Base-by-base conservation (phyloP, 2,329 filamentous ascomycete genomes). In the Reticulascus tulasneorum region DNA sequence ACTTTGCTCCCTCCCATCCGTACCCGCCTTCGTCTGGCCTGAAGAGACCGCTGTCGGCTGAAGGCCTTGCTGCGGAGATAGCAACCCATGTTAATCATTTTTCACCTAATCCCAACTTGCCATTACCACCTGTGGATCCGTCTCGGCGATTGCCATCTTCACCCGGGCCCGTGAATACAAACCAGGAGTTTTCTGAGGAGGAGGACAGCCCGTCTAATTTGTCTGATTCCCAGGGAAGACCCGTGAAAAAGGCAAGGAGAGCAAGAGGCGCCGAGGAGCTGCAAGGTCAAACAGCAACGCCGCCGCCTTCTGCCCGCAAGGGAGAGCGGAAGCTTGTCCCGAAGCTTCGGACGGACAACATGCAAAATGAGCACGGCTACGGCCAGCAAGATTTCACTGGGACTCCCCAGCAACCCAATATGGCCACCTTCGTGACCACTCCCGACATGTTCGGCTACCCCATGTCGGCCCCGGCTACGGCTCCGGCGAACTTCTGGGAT, bases 61-160 rank as follows among this genome's bases (percentile, higher is more conserved):
- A 67, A 38, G 64, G 64, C 40, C 54, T 74, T 43, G 65, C 68
- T 30, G 61, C 59, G 39, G 71, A 75, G 46, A 68, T 76, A 47
- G 67, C 71, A 53, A 70, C 79, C 53, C 78, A 84, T 76, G 73
- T 70, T 49, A 79, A 77, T 48, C 73, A 82, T 53, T 72, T 77
- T 49, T 74, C 74, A 27, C 63, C 72, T 27, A 68, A 69, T 48
- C 62, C 67, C 12, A 73, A 63, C 50, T 58, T 76, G 35, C 64
- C 69, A 37, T 58, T 82, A 37, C 75, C 78, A 40, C 73, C 77
- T 21, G 76, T 82, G 51, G 74, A 80, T 48, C 72, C 73, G 22
- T 71, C 77, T 44, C 67, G 67, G 51, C 70, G 72, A 48, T 57
- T 83, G 27, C 67, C 67, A 11, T 82, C 79, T 12, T 81, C 80